phyloP scores from a whole-genome alignment of 2,329 filamentous ascomycete species.

The Graphium sp. region DNA sequence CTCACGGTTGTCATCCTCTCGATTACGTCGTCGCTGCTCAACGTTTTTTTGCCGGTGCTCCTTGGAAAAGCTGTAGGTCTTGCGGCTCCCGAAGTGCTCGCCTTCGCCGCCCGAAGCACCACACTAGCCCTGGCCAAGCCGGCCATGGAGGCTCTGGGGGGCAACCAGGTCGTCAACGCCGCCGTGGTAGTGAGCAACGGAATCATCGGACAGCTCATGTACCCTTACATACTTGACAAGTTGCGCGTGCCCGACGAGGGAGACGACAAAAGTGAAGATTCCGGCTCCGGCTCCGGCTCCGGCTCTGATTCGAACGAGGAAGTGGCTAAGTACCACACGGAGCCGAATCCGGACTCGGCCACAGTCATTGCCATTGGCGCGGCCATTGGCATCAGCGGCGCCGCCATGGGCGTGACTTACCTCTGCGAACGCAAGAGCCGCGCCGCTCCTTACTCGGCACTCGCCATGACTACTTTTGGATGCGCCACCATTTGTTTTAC shows the following conservation, averaged over 20 bases:
- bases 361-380: constrained; percentile 30
- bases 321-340: neutral
- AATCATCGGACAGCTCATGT: constrained; percentile 23
- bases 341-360: constrained; percentile 11
- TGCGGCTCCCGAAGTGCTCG: constrained; percentile 15
- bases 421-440: constrained; percentile 34
- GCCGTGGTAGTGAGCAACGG: constrained; percentile 33
- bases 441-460: constrained; percentile 35
- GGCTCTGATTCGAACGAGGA: neutral
- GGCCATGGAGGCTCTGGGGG: constrained; percentile 23
- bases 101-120: constrained; percentile 31
- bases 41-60: constrained; percentile 22
- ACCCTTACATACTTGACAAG: constrained; percentile 16
- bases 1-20: constrained; percentile 19
- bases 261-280: neutral
- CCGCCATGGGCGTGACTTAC: constrained; percentile 41
- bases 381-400: constrained; percentile 38
- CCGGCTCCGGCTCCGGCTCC: constrained; percentile 1
- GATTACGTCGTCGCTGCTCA: constrained; percentile 15
- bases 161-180: constrained; percentile 28
- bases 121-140: constrained; percentile 32
- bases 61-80: constrained; percentile 19
- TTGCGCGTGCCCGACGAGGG: constrained; percentile 10
- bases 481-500: constrained; percentile 37
- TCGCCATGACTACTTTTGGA: constrained; percentile 41